phyloP scores from a whole-genome alignment of 2,329 filamentous ascomycete genomes.

The Fusarium sp. region DNA sequence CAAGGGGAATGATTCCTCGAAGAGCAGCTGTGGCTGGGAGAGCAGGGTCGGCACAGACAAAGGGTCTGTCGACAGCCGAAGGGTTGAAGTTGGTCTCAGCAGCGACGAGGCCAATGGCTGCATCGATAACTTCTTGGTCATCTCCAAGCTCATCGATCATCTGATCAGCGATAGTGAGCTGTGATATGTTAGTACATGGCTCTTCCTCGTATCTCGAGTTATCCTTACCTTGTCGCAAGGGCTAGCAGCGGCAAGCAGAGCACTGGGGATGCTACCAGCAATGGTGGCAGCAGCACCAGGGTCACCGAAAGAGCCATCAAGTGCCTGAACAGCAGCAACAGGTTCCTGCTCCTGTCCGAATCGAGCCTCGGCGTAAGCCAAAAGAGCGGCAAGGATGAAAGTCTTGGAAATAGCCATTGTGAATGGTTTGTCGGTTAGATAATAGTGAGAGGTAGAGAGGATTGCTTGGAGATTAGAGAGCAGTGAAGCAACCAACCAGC shows the following conservation, averaged over 20 bases:
- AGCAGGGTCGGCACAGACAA: slow-evolving; percentile 71
- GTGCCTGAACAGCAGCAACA: slow-evolving; percentile 63
- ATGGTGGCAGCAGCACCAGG: slow-evolving; percentile 72
- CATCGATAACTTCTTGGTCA: slow-evolving; percentile 68
- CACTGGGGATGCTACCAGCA: slow-evolving; percentile 68
- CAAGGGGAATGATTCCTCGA: slow-evolving; percentile 73
- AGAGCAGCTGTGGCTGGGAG: slow-evolving; percentile 71
- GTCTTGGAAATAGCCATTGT: slow-evolving; percentile 33
- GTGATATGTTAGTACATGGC: slow-evolving; percentile 26
- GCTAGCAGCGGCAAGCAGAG: slow-evolving; percentile 72
- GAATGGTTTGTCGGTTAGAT: not conserved
- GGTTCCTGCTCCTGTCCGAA: slow-evolving; percentile 73
- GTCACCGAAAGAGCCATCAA: slow-evolving; percentile 61
- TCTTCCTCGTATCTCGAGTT: not conserved
- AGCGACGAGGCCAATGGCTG: slow-evolving; percentile 70
- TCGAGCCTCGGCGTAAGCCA: slow-evolving; percentile 62
- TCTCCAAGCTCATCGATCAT: slow-evolving; percentile 71
- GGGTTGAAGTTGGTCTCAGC: slow-evolving; percentile 81
- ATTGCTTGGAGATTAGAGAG: slow-evolving; percentile 13
- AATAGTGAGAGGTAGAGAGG: not conserved
- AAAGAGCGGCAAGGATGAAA: slow-evolving; percentile 30
- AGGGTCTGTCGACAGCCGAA: slow-evolving; percentile 67
- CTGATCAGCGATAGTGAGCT: slow-evolving; percentile 72
- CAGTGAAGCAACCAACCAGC: slow-evolving; percentile 39
- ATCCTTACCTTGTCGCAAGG: slow-evolving; percentile 69